A percentile compares a stretch with the other conserved stretches of the same genome.
phyloP scores from a whole-genome alignment of 257 asterid species.

The Petunia axillaris region DNA sequence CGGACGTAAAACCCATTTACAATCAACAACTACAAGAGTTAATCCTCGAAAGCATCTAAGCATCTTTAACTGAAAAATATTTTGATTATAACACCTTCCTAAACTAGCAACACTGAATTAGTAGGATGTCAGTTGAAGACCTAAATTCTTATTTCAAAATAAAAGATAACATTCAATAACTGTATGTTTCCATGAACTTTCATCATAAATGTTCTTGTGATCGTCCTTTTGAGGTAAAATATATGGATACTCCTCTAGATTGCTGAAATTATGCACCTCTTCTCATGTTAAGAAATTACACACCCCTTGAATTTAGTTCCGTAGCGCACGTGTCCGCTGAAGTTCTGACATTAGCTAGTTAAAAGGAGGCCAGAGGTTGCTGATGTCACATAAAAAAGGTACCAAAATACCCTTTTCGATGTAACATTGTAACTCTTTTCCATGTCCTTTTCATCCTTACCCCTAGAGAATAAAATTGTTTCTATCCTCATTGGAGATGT shows the following conservation, averaged over 20 bases:
- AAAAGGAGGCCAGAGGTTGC: conserved; percentile 5
- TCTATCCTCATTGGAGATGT: neutral
- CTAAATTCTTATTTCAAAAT: neutral
- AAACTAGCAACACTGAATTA: conserved; percentile 14
- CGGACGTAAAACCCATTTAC: neutral
- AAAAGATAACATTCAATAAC: neutral
- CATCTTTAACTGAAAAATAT: conserved; percentile 16
- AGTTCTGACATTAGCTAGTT: neutral
- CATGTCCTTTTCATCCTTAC: conserved; percentile 5
- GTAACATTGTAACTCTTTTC: neutral
- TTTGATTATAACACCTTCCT: neutral
- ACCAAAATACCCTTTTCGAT: neutral
- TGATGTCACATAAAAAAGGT: conserved; percentile 10
- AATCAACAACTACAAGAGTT: neutral
- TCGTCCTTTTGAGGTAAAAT: neutral
- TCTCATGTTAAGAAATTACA: neutral
- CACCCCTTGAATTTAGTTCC: conserved; percentile 5
- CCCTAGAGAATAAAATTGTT: neutral
- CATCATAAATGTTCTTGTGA: neutral
- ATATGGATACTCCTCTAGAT: conserved; percentile 19
- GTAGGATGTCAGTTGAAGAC: neutral
- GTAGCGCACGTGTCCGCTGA: neutral
- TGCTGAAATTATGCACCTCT: neutral
- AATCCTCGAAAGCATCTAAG: neutral
- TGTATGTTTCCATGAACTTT: neutral